Conservation (phyloP, 164 flowering plant genomes). For the Cinnamomum chago region DNA sequence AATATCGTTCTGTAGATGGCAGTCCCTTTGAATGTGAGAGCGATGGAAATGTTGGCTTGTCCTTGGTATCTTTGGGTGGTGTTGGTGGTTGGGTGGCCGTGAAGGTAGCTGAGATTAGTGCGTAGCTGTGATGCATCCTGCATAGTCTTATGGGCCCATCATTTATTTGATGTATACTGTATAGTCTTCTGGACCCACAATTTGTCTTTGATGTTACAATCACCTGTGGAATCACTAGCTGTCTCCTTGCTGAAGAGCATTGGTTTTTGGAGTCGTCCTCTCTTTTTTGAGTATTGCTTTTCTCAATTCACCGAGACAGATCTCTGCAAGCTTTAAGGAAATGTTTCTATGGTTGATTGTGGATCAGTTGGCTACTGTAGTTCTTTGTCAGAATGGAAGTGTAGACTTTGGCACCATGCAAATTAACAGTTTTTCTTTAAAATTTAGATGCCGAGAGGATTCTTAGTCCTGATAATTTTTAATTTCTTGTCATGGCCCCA, state of each 20-base stretch:
- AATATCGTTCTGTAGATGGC: background rate
- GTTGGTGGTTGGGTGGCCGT: background rate
- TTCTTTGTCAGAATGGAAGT: constrained; percentile 5
- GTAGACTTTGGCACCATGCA: background rate
- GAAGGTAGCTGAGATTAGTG: background rate
- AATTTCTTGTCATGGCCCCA: background rate
- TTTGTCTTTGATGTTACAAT: background rate
- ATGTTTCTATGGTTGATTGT: constrained; percentile 1
- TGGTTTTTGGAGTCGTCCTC: constrained; percentile 1
- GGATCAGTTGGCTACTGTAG: background rate
- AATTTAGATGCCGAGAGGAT: constrained; percentile 3
- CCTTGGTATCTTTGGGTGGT: background rate
- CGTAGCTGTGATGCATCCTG: too few species aligned
- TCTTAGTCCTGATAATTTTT: constrained; percentile 3
- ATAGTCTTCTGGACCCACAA: constrained; percentile 11
- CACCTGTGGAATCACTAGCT: constrained; percentile 7
- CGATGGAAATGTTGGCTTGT: background rate
- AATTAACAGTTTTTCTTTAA: constrained; percentile 7
- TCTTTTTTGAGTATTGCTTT: background rate
- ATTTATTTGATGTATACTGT: background rate
- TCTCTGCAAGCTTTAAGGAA: constrained; percentile 12
- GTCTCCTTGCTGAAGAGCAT: background rate
- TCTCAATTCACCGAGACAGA: background rate
- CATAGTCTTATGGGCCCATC: background rate
- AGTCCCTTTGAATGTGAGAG: background rate